A percentile compares a stretch with the other conserved stretches of the same genome.
phyloP scores from a whole-genome alignment of 2,329 filamentous ascomycete species.

The Epichloe sibirici region DNA sequence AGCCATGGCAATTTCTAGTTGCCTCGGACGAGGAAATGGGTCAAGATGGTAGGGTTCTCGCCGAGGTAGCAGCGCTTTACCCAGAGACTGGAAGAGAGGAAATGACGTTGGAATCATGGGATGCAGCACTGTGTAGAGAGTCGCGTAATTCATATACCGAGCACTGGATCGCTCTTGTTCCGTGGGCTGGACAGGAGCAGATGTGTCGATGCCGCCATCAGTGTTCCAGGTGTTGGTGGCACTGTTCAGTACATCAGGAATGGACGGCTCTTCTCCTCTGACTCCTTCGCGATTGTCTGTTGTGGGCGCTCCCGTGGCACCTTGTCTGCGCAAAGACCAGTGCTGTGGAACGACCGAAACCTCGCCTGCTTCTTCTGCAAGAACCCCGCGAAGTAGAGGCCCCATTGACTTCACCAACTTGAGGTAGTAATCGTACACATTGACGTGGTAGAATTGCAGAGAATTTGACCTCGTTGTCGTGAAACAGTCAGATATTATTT shows the following conservation, averaged over 20 bases:
- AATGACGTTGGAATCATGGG: conserved; percentile 71
- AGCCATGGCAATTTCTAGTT: conserved; percentile 46
- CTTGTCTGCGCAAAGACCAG: conserved; percentile 36
- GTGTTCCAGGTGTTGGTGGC: conserved; percentile 15
- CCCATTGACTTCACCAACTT: conserved; percentile 64
- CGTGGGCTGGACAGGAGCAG: conserved; percentile 20
- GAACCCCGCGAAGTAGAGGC: conserved; percentile 62
- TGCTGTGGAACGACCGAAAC: conserved; percentile 60
- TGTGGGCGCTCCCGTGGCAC: conserved; percentile 13
- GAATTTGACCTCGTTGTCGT: conserved; percentile 52
- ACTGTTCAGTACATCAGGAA: conserved; percentile 20
- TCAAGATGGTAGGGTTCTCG: conserved; percentile 50
- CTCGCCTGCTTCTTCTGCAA: conserved; percentile 75
- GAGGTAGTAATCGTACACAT: conserved; percentile 74
- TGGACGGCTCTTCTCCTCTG: conserved; percentile 12
- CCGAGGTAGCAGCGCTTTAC: conserved; percentile 67
- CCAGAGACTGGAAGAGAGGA: conserved; percentile 74
- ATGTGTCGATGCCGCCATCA: conserved; percentile 12
- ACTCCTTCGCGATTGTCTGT: conserved; percentile 13
- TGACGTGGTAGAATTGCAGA: conserved; percentile 61
- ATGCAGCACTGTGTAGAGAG: conserved; percentile 63
- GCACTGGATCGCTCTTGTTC: conserved; percentile 30
- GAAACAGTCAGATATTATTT: conserved; percentile 63
- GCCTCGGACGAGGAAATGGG: conserved; percentile 38
- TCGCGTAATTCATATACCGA: conserved; percentile 62